Base-by-base conservation (phyloP, 2,329 filamentous ascomycete genomes). In the Aspergillus costaricaensis region DNA sequence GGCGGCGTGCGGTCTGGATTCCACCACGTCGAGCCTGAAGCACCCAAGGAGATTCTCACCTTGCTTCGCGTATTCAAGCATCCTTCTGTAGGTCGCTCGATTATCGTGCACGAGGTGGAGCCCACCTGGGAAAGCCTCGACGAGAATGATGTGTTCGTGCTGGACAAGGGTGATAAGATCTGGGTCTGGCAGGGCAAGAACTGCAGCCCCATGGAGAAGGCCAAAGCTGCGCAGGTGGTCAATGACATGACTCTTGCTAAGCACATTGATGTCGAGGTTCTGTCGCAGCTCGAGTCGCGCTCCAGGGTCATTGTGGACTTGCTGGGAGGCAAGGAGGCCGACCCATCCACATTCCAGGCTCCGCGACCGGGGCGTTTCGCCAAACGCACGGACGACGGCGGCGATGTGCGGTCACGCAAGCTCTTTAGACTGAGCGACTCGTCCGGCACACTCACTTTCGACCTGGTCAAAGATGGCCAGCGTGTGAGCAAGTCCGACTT, bases 111-210 rank as follows among this genome's bases (percentile, higher is more conserved):
- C 69, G 87, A 90, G 71, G 87, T 90, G 1, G 81, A 85, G 63
- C 85, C 87, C 3, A 81, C 77, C 0, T 87, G 85, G 83, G 67
- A 77, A 66, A 88, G 85, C 67, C 79, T 90, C 32, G 86, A 89
- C 65, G 86, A 89, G 60, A 78, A 55, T n/a, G 87, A 90, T 67
- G 88, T 89, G 2, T 90, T 89, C 65, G 78, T 90, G 14, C 73
- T 89, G 47, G 87, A 90, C 65, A 80, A 80, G 55, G 82, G 83
- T 23, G 78, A 84, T 53, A 88, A 89, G 77, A 87, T 90, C 65
- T 89, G 85, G 81, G 85, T 89, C 4, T 90, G 88, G 88, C 88
- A 90, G 76, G 88, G 88, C 54, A 81, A 80, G 67, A 81, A 80
- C 44, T 88, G 86, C 70, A 86, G 83, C 50, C 87, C 87, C 0